Evolutionary conservation across 257 asterid genomes (phyloP), one percentile per base, ranked within the genome.

Genomic region (Solanum dulcamara): DNA sequence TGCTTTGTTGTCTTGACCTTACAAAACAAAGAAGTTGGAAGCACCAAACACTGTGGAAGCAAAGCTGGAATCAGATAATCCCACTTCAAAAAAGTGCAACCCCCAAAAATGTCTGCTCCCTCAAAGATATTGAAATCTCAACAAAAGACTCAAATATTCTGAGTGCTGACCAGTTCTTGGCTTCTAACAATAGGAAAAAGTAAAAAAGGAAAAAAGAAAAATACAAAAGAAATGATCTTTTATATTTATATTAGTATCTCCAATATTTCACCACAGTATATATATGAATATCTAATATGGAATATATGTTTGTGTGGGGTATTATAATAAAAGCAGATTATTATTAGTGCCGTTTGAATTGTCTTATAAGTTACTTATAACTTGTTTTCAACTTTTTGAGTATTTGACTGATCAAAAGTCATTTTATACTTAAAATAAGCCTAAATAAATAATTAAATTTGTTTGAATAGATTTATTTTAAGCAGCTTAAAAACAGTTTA

Each of bases 131-230:
- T 81, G 92, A 90, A 84, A 88, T 85, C 89, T 74, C 87, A 84
- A 90, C 87, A 85, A 88, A 87, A 89, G 89, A 88, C 90, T 86
- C 90, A 89, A 90, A 88, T 88, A 85, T 86, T 87, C 91, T 85
- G 93, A 90, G 84, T 83, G 88, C 91, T 86, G 93, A 90, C 93
- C 88, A 74, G 70, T 83, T 90, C 89, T 66, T 64, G 79, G 85
- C 85, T 83, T 75, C 81, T 55, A 81, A 55, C 84, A 71, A 77
- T 26, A 44, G 28, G 40, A 44, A 79, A 85, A 83, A 87, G 88
- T 91, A 86, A 85, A 81, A 85, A 88, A 81, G 79, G 84, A 32
- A 86, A 83, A 62, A 35, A 51, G 24, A 67, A 67, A 55, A 11
- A 30, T 77, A 72, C 44, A 55, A 17, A 51, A 83, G 82, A n/a